Base-by-base conservation (phyloP, 306 rosid species). In the Rosa multiflora region DNA sequence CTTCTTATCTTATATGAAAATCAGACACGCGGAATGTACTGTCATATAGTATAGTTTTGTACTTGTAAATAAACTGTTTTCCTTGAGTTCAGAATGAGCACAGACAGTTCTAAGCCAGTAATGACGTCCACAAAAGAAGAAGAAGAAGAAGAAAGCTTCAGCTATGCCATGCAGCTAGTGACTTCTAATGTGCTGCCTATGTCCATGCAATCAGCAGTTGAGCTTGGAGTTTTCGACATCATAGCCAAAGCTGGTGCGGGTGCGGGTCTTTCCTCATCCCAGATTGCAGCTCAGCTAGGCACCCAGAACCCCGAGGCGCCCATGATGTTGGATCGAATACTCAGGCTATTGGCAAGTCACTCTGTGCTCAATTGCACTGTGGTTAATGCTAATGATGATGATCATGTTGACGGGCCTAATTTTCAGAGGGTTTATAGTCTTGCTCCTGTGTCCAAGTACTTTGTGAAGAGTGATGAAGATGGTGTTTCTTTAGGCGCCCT, bases 151-250 rank as follows among this genome's bases (percentile, higher is more conserved):
- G 84, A 84, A 71, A 71, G 62, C 64, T 90, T 81, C 48, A n/a
- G 83, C 2, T 39, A 77, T 8, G 91, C 92, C 0, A 20, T 79
- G 76, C 83, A 87, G 10, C 15, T 87, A 4, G 80, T 23, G 49
- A 47, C 4, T 39, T 84, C 82, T 1, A 40, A 72, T 0, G 84
- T 42, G 47, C 13, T 85, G 18, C 46, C 88, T 1, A 70, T 88
- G 86, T 80, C 90, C 11, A 56, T 90, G 71, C 73, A 86, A 46
- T 47, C 83, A 1, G 89, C 82, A 6, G 37, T 76, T 0, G 87
- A 91, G 72, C 89, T 89, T 2, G 96, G 90, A 5, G 67, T 87
- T 35, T 89, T 91, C 1, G 89, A 89, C 55, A 82, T 83, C 49
- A 77, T 91, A 4, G 85, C 83, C 58, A 80, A 79, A 59, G 88